Conservation (phyloP, 768 basidiomycete species). For the Leccinum truebloodii region DNA sequence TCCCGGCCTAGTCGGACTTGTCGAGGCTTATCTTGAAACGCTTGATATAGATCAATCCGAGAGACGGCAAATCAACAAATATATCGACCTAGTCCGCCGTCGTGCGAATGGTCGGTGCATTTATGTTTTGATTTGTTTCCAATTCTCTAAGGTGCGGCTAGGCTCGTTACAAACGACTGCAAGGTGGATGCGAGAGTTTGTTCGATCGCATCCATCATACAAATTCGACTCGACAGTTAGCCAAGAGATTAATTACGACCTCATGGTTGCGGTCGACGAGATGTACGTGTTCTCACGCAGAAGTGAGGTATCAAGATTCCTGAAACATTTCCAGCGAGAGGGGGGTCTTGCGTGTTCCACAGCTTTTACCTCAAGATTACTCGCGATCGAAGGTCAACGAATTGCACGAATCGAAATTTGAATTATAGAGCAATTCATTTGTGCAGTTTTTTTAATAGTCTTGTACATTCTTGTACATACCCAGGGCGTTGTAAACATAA, state of each 20-base stretch:
- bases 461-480: constrained; percentile 9
- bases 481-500: neutral
- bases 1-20: constrained; percentile 79
- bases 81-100: constrained; percentile 75
- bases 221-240: constrained; percentile 90
- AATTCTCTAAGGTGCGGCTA: constrained; percentile 30
- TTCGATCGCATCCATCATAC: constrained; percentile 89
- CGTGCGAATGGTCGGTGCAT: constrained; percentile 72
- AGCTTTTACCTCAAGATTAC: constrained; percentile 65
- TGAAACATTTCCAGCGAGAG: constrained; percentile 53
- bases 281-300: constrained; percentile 58
- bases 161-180: constrained; percentile 85
- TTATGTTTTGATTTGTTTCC: neutral
- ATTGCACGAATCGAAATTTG: constrained; percentile 29
- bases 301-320: neutral
- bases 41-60: constrained; percentile 71
- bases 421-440: constrained; percentile 14
- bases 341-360: constrained; percentile 59
- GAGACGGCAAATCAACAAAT: constrained; percentile 64
- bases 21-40: constrained; percentile 83
- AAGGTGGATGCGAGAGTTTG: constrained; percentile 91
- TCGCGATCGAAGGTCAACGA: constrained; percentile 34
- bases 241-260: constrained; percentile 92
- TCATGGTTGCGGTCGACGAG: constrained; percentile 85
- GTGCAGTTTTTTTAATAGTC: neutral